phyloP scores from a whole-genome alignment of 106 monocot species.

The Phalaenopsis aphrodite region DNA sequence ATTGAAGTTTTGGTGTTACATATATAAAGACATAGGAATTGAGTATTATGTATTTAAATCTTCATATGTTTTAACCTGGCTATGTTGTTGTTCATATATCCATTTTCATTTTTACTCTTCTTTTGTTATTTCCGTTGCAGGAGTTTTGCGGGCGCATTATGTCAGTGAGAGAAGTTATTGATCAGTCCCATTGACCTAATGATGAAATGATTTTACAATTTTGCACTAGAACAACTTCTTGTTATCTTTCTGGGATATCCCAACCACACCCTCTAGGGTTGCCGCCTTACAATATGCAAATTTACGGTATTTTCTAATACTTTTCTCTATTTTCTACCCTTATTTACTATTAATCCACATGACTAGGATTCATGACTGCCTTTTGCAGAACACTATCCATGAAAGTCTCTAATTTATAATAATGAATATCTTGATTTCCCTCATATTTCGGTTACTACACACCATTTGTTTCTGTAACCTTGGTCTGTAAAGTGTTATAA shows the following conservation, averaged over 20 bases:
- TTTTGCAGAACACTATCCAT: background rate
- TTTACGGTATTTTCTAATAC: background rate
- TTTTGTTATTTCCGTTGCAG: slow-evolving; percentile 20
- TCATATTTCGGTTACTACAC: no score
- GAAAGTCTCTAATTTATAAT: no score
- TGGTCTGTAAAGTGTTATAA: no score
- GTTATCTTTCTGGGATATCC: background rate
- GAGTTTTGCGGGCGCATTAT: slow-evolving; percentile 49
- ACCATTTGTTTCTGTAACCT: no score
- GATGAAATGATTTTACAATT: background rate
- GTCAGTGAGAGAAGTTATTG: slow-evolving; percentile 35
- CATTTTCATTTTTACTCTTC: background rate
- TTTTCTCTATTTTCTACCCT: background rate
- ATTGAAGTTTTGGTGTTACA: no score
- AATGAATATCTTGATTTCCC: no score
- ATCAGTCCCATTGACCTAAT: slow-evolving; percentile 5
- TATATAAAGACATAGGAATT: no score
- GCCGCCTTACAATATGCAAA: background rate
- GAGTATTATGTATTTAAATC: no score
- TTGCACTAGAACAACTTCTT: background rate
- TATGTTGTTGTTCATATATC: background rate
- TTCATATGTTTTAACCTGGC: background rate
- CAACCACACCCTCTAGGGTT: background rate
- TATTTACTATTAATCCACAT: background rate
- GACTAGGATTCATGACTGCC: background rate